Conservation (phyloP, 208 protist genomes). For the Trypanosoma lewisi region DNA sequence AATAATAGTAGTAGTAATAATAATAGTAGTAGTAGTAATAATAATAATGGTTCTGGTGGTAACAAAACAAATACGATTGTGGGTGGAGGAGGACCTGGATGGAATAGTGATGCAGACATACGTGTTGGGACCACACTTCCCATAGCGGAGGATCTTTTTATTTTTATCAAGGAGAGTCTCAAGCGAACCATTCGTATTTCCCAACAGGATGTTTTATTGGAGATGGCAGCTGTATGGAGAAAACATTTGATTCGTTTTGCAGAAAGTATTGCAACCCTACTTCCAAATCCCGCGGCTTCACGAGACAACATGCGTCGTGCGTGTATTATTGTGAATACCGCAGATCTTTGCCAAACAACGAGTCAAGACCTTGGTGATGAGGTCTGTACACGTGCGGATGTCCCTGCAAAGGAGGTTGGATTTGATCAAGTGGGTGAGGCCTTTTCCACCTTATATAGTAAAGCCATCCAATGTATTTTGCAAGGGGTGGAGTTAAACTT, state of each 20-base stretch:
- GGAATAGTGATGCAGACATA: slow-evolving; percentile 58
- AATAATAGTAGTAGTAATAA: background rate
- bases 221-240: slow-evolving; percentile 85
- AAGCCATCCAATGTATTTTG: slow-evolving; percentile 62
- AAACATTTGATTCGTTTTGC: slow-evolving; percentile 68
- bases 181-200: slow-evolving; percentile 79
- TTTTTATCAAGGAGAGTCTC: slow-evolving; percentile 90
- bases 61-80: background rate
- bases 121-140: slow-evolving; percentile 60
- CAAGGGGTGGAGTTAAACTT: slow-evolving; percentile 52
- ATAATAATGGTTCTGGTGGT: background rate
- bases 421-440: slow-evolving; percentile 75
- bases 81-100: slow-evolving; percentile 30
- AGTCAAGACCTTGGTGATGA: slow-evolving; percentile 76
- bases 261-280: slow-evolving; percentile 30
- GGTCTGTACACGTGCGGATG: slow-evolving; percentile 67
- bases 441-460: slow-evolving; percentile 73
- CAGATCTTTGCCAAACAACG: slow-evolving; percentile 77
- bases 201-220: slow-evolving; percentile 82
- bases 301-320: slow-evolving; percentile 57
- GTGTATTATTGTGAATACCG: slow-evolving; percentile 89
- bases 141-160: slow-evolving; percentile 88
- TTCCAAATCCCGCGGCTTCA: slow-evolving; percentile 46
- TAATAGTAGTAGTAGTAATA: slow-evolving; percentile 1
- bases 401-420: slow-evolving; percentile 56